phyloP scores from a whole-genome alignment of 306 rosid species.

The Begonia fuchsioides region DNA sequence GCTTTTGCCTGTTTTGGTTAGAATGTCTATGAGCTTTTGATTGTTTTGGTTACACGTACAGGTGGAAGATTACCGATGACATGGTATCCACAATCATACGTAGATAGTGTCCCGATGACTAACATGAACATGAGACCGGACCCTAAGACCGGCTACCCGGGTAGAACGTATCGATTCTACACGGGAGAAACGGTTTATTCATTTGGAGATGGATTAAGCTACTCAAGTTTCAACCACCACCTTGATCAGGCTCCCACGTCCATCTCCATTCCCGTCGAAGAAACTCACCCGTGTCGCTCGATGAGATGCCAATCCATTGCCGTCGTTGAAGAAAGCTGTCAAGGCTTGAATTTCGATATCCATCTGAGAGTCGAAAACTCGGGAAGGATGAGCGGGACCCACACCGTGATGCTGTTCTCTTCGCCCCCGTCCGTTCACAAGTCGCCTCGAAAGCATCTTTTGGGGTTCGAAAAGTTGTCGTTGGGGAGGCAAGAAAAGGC shows the following conservation, averaged over 20 bases:
- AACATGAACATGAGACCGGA: conserved; percentile 95
- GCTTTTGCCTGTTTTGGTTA: too few relatives aligned
- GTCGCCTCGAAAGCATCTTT: conserved; percentile 68
- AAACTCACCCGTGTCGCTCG: conserved; percentile 47
- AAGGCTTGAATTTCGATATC: conserved; percentile 46
- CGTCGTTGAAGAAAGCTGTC: conserved; percentile 36
- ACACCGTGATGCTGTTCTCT: conserved; percentile 52
- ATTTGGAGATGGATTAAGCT: conserved; percentile 83
- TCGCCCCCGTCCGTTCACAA: conserved; percentile 65
- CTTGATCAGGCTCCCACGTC: conserved; percentile 45
- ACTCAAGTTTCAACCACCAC: conserved; percentile 36
- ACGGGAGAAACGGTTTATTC: conserved; percentile 67
- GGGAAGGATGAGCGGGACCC: conserved; percentile 48
- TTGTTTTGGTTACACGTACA: conserved; percentile 14
- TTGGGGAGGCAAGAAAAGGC: conserved; percentile 32
- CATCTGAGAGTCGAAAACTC: conserved; percentile 51
- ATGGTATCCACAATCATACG: conserved; percentile 93
- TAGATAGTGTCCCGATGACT: conserved; percentile 79
- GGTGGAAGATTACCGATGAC: conserved; percentile 98
- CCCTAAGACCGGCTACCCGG: conserved; percentile 64
- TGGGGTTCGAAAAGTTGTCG: conserved; percentile 62
- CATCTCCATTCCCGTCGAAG: conserved; percentile 48
- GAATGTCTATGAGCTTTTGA: neutral
- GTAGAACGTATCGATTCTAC: conserved; percentile 74
- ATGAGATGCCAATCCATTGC: conserved; percentile 64